phyloP scores from a whole-genome alignment of 306 rosid genomes.

The Glycyrrhiza uralensis region DNA sequence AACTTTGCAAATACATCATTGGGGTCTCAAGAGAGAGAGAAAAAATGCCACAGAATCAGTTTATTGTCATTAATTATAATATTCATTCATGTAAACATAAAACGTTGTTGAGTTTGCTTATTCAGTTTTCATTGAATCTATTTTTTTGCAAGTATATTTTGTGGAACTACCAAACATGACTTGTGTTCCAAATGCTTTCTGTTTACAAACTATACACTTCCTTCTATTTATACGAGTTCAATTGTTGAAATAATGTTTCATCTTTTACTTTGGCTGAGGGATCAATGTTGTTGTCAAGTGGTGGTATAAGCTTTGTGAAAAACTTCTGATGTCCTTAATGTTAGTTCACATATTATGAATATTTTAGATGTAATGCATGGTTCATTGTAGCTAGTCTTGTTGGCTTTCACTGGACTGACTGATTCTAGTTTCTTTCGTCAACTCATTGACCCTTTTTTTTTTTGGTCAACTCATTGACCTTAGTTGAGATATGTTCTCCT shows the following conservation, averaged over 20 bases:
- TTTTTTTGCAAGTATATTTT: conserved; percentile 18
- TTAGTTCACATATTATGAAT: neutral
- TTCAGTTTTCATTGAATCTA: conserved; percentile 20
- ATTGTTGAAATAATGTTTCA: neutral
- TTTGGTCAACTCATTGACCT: no score
- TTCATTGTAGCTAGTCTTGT: no score
- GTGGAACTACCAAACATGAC: conserved; percentile 10
- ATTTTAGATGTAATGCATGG: no score
- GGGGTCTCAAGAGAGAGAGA: neutral
- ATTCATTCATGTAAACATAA: conserved; percentile 28
- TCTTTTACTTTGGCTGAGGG: neutral
- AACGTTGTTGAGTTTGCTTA: neutral
- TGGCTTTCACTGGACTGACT: no score
- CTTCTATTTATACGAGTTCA: neutral
- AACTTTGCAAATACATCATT: neutral
- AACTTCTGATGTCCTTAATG: neutral
- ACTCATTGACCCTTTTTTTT: no score
- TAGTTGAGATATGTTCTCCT: no score
- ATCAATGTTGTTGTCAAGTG: neutral
- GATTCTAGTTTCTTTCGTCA: no score
- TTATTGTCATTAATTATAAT: conserved; percentile 15
- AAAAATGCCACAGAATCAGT: neutral
- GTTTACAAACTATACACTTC: neutral
- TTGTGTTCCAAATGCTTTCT: neutral
- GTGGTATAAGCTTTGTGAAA: neutral